These are phyloP conservation scores for Solanum lycopersicoides DNA, from an alignment of 257 asterid species.

Conservation along the genomic window DNA sequence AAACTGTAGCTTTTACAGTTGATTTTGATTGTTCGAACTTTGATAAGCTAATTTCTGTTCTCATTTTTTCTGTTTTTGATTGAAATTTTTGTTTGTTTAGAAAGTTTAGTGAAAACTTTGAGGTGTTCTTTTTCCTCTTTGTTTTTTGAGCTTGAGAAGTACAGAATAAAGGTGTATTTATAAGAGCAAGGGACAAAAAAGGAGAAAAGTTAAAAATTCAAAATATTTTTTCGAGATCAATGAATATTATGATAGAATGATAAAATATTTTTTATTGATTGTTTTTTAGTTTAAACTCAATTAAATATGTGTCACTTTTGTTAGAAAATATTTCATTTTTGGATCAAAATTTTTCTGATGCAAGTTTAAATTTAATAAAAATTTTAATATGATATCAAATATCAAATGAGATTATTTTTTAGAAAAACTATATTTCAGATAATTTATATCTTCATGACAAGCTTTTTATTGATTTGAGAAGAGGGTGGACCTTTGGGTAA, in stretches of 20 bases:
- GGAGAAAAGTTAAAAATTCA: background rate
- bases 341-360: fast-evolving
- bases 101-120: background rate
- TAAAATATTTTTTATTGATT: background rate
- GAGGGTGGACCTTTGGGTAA: background rate
- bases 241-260: background rate
- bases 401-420: no score
- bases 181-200: background rate
- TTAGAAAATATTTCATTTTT: background rate
- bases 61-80: background rate
- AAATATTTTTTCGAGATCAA: background rate
- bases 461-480: no score
- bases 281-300: background rate
- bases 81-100: background rate
- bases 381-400: no score
- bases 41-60: background rate
- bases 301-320: background rate
- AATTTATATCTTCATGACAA: no score
- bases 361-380: no score
- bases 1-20: background rate
- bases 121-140: background rate
- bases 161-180: background rate
- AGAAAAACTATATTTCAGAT: no score
- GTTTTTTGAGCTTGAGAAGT: background rate
- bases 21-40: background rate